Evolutionary conservation across 177 flowering plant genomes (phyloP).

Genomic region (Tripterygium wilfordii): DNA sequence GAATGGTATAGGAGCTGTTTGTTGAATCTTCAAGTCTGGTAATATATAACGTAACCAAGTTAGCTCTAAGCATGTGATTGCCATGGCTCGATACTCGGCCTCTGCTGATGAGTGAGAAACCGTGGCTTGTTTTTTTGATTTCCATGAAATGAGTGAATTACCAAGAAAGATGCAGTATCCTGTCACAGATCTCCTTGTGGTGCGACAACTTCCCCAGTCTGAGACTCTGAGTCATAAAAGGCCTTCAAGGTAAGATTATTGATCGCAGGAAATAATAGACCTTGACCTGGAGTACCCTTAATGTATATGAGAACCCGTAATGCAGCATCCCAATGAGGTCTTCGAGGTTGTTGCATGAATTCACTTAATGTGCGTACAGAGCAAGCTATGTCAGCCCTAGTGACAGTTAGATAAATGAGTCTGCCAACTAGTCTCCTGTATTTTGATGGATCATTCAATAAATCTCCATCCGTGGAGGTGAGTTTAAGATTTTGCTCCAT

Average conservation of each 20-base stretch:
- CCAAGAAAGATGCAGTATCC: conserved; percentile 3
- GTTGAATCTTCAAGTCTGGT: conserved; percentile 3
- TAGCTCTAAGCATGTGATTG: conserved; percentile 5
- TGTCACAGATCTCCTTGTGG: conserved; percentile 2
- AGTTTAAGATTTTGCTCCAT: conserved; percentile 4
- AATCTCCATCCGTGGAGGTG: background rate
- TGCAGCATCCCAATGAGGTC: conserved; percentile 6
- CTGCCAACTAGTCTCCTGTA: conserved; percentile 10
- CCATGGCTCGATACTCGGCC: conserved; percentile 11
- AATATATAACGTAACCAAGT: conserved; percentile 9
- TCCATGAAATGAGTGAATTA: no score
- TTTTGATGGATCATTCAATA: conserved; percentile 2
- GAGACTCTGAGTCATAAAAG: conserved; percentile 10
- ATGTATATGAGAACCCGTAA: conserved; percentile 1
- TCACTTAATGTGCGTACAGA: conserved; percentile 2
- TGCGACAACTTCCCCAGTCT: conserved; percentile 7
- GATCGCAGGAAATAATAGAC: background rate
- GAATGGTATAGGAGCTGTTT: background rate
- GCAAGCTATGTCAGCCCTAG: conserved; percentile 4
- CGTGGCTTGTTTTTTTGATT: background rate
- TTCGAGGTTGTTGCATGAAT: conserved; percentile 4
- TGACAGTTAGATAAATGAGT: conserved; percentile 12
- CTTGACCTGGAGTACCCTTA: background rate
- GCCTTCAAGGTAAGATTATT: background rate
- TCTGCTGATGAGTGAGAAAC: conserved; percentile 1